These are phyloP conservation scores for Penicillium sp. DNA, from an alignment of 2,329 filamentous ascomycete genomes.

Conservation along the genomic window DNA sequence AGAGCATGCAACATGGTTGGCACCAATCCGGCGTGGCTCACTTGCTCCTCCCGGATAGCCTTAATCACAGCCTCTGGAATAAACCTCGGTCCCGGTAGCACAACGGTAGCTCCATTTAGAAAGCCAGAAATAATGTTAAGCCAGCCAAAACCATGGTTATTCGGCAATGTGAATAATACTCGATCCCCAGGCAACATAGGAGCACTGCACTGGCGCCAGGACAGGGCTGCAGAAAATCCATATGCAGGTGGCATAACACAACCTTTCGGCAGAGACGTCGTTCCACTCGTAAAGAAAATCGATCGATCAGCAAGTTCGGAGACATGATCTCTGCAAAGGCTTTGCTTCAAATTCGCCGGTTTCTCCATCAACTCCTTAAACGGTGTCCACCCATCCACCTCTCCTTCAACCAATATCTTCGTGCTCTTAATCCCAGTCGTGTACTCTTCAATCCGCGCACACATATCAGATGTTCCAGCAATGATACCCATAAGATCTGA, in stretches of 20 bases:
- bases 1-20: slow-evolving; percentile 12
- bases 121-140: slow-evolving; percentile 10
- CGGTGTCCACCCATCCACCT: background rate
- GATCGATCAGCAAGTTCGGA: background rate
- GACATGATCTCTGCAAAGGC: background rate
- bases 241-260: slow-evolving; percentile 14
- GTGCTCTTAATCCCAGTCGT: background rate
- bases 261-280: background rate
- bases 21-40: slow-evolving; percentile 5
- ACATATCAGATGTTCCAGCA: background rate
- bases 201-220: slow-evolving; percentile 1
- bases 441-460: slow-evolving; percentile 1
- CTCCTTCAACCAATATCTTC: slow-evolving; percentile 5
- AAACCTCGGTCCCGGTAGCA: slow-evolving; percentile 12
- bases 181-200: slow-evolving; percentile 13
- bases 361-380: slow-evolving; percentile 2
- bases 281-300: no score
- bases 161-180: slow-evolving; percentile 9
- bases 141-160: slow-evolving; percentile 18
- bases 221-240: slow-evolving; percentile 3
- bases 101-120: slow-evolving; percentile 13
- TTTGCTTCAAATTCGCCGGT: background rate
- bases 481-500: background rate
- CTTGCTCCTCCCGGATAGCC: slow-evolving; percentile 3
- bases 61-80: slow-evolving; percentile 7